Conservation (phyloP, 1,284 basidiomycete species). For the Cystobasidium sp. region DNA sequence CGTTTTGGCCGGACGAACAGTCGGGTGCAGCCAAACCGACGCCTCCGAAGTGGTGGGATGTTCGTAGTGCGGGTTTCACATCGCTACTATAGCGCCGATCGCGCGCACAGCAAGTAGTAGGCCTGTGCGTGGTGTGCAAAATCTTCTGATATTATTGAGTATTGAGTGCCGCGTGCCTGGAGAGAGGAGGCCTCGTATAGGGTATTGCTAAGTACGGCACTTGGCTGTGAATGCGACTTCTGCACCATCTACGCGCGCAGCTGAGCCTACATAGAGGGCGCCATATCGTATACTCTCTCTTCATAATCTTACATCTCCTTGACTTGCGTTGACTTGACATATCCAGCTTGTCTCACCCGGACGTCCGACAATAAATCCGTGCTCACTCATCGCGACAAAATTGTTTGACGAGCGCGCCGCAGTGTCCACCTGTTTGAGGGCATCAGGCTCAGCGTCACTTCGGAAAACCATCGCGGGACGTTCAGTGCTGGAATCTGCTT, state of each 20-base stretch:
- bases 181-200: too few species aligned
- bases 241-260: too few species aligned
- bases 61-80: too few species aligned
- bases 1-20: slow-evolving; percentile 3
- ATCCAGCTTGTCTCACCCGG: slow-evolving; percentile 32
- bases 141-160: not conserved
- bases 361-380: slow-evolving; percentile 34
- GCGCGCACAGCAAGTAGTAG: not conserved
- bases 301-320: slow-evolving; percentile 16
- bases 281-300: not conserved
- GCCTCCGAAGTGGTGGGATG: slow-evolving; percentile 12
- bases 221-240: too few species aligned
- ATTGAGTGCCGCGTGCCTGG: not conserved
- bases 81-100: not conserved
- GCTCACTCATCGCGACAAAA: slow-evolving; percentile 34
- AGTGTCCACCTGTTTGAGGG: slow-evolving; percentile 1
- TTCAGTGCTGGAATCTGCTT: not conserved
- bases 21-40: not conserved
- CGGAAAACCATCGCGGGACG: slow-evolving; percentile 19
- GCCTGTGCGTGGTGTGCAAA: not conserved
- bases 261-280: not conserved
- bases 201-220: too few species aligned
- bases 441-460: slow-evolving; percentile 11
- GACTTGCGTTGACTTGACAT: slow-evolving; percentile 31
- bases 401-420: not conserved